Percentiles rank a stretch among this genome's conserved stretches.
These are phyloP conservation scores for Entophlyctis helioformis DNA, from an alignment of 192 early-diverging fungal species.

Conservation along the genomic window DNA sequence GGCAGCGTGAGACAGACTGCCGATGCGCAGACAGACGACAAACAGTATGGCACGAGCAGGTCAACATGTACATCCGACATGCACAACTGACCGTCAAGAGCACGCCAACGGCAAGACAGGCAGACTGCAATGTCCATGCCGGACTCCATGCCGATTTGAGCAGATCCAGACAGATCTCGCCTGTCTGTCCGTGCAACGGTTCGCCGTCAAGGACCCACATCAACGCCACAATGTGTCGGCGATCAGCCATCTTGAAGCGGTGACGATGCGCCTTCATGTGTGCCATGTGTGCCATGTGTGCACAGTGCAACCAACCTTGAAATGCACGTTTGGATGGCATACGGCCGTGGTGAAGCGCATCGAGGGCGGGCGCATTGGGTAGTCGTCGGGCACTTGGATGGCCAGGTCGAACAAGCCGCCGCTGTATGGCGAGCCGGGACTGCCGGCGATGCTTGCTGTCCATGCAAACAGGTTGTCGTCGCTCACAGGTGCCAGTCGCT, in stretches of 20 bases:
- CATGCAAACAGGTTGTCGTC: conserved; percentile 63
- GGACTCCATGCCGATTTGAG: conserved; percentile 91
- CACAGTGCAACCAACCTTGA: conserved; percentile 39
- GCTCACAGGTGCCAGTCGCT: conserved; percentile 39
- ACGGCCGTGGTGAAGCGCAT: conserved; percentile 67
- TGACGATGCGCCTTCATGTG: too few relatives aligned
- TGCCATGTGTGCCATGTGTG: not conserved
- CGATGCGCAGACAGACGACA: too few relatives aligned
- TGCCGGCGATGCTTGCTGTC: too few relatives aligned
- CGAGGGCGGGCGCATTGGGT: conserved; percentile 68
- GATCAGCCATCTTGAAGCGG: too few relatives aligned
- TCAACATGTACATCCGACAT: too few relatives aligned
- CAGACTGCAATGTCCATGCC: conserved; percentile 87
- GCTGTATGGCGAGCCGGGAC: too few relatives aligned
- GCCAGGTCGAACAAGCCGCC: conserved; percentile 58
- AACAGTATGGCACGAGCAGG: too few relatives aligned
- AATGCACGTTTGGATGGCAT: conserved; percentile 91
- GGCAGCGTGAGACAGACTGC: too few relatives aligned
- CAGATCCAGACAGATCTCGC: conserved; percentile 95
- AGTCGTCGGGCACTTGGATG: conserved; percentile 55
- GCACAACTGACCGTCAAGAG: conserved; percentile 57
- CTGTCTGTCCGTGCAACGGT: conserved; percentile 55
- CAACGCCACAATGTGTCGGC: too few relatives aligned
- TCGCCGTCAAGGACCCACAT: too few relatives aligned
- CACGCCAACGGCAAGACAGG: conserved; percentile 69